Base-by-base conservation (phyloP, 2,329 filamentous ascomycete species). In the Nigrograna mackinnonii region DNA sequence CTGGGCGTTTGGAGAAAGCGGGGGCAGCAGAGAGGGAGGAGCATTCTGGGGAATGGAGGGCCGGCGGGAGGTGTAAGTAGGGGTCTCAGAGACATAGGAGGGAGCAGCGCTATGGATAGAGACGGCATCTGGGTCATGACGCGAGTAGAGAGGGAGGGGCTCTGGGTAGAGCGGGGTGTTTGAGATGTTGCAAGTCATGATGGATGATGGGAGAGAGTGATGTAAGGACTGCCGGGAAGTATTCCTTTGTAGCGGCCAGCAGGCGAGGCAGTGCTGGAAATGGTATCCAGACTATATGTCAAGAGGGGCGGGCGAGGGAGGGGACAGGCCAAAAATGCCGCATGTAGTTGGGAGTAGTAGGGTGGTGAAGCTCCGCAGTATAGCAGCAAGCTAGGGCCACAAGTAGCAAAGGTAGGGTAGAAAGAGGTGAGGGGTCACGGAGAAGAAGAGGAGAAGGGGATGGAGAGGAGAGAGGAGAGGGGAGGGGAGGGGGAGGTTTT, bases 41-140 rank as follows among this genome's bases (percentile, higher is more conserved):
- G 20, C 5, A 22, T 21, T 37, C 11, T 18, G 32, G 13, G 17
- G 32, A 14, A 14, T 28, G 4, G 45, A 44, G 12, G 41, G 42
- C 22, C 73, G 70, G 39, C 73, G 76, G 14, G 82, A 82, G 58
- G 82, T 80, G 59, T 86, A 85, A 1, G 83, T 83, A 4, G 84
- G 84, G 2, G 76, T 79, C 39, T 85, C 83, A 40, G 84, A 87
- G 48, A 80, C 52, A 63, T 87, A 87, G 7, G 84, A 87, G 30
- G 84, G 84, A n/a, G 84, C 83, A 6, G 78, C 78, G 14, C 84
- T 87, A 53, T 75, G 81, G 47, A 87, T 79, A 7, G 85, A 87
- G 5, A 80, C 77, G 17, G 84, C 85, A 55, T 87, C 84, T 44
- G 85, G 82, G 61, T 87, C 84, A 30, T 48, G 21, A 28, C 46